phyloP scores from a whole-genome alignment of 805 yeast species.

The Spathaspora boniae region DNA sequence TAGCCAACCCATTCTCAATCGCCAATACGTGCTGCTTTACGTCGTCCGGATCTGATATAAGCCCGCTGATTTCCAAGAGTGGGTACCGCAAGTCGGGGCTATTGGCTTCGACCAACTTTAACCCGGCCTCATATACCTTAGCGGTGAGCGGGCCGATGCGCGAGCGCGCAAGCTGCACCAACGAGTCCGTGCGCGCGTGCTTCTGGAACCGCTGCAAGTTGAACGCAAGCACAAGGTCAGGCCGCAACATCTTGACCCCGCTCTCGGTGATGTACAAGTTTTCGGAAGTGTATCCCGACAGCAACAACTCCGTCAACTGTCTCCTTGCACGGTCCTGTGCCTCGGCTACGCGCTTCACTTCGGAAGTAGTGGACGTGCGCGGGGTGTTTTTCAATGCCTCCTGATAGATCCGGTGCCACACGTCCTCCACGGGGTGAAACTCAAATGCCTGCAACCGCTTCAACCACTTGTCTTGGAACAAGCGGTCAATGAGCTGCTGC shows the following conservation, averaged over 20 bases:
- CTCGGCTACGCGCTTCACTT: slow-evolving; percentile 45
- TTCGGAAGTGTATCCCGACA: slow-evolving; percentile 21
- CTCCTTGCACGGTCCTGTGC: slow-evolving; percentile 56
- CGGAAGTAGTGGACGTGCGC: slow-evolving; percentile 34
- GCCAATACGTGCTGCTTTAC: slow-evolving; percentile 20
- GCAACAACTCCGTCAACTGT: slow-evolving; percentile 32
- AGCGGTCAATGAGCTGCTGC: slow-evolving; percentile 22
- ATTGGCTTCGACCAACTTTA: slow-evolving; percentile 55
- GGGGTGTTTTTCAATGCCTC: slow-evolving; percentile 35
- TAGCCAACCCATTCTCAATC: slow-evolving; percentile 33
- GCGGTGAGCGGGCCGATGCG: slow-evolving; percentile 70
- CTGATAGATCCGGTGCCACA: slow-evolving; percentile 35
- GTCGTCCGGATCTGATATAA: slow-evolving; percentile 50
- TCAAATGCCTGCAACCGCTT: slow-evolving; percentile 26
- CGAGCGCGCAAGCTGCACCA: slow-evolving; percentile 59
- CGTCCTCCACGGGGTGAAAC: slow-evolving; percentile 33
- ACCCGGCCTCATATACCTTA: slow-evolving; percentile 55
- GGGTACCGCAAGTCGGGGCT: slow-evolving; percentile 44
- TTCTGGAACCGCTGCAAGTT: slow-evolving; percentile 67
- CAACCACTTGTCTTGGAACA: slow-evolving; percentile 38
- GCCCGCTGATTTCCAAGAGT: slow-evolving; percentile 42
- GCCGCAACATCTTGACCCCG: slow-evolving; percentile 45
- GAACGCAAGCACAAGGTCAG: slow-evolving; percentile 52
- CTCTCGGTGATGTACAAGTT: slow-evolving; percentile 24
- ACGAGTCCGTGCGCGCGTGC: slow-evolving; percentile 58